Percentiles rank a stretch among this genome's conserved stretches.
phyloP scores from a whole-genome alignment of 768 basidiomycete genomes.

The Hemileccinum impolitum region DNA sequence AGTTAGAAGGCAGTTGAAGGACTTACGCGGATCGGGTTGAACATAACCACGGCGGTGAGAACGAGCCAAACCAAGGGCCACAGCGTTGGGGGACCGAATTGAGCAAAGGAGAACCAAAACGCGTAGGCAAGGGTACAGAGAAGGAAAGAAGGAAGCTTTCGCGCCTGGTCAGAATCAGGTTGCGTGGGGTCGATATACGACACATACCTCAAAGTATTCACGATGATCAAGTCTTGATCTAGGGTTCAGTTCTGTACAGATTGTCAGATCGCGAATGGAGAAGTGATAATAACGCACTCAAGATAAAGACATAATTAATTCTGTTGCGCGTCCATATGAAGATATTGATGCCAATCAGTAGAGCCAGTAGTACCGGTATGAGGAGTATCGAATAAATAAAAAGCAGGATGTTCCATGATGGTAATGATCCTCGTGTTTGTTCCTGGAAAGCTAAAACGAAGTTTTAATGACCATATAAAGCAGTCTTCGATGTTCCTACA shows the following conservation, averaged over 20 bases:
- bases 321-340: conserved; percentile 68
- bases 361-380: conserved; percentile 69
- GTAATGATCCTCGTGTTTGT: conserved; percentile 50
- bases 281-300: conserved; percentile 46
- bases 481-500: conserved; percentile 18
- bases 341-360: conserved; percentile 83
- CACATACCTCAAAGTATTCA: conserved; percentile 65
- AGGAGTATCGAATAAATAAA: conserved; percentile 74
- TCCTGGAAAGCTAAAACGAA: conserved; percentile 48
- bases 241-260: conserved; percentile 57
- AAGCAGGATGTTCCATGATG: conserved; percentile 70
- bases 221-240: conserved; percentile 72
- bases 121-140: conserved; percentile 70
- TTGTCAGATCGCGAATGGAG: conserved; percentile 4
- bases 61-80: conserved; percentile 86
- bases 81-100: conserved; percentile 63
- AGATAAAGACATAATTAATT: conserved; percentile 94
- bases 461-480: neutral
- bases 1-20: neutral
- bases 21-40: conserved; percentile 72
- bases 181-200: conserved; percentile 4
- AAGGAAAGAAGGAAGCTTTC: conserved; percentile 77
- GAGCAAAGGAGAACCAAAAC: conserved; percentile 81
- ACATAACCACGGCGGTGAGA: conserved; percentile 51
- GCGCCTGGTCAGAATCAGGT: conserved; percentile 1